Evolutionary conservation across 441 rosid genomes (phyloP), one percentile per base, ranked within the genome.

Genomic region (Gossypium lobatum): DNA sequence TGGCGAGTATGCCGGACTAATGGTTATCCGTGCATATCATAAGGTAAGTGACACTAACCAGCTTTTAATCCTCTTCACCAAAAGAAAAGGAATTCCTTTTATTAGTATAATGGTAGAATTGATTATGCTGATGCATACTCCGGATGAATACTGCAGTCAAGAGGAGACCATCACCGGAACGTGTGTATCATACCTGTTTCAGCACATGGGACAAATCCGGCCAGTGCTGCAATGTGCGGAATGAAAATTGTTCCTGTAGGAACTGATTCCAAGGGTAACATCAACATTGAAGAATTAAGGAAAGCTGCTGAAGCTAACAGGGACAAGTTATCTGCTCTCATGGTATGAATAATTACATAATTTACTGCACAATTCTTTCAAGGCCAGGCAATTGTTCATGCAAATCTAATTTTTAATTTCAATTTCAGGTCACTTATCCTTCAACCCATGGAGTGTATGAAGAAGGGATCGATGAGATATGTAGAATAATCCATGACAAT

Each of bases 131-230:
- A 6, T 1, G 0, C 70, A 48, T 54, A 70, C 34, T 73, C 57
- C n/a, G 20, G 71, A 73, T 72, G 71, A 77, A 79, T 76, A 61
- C 48, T 79, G 67, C 76, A 95, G 99, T 85, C 96, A 63, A 91
- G 99, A 85, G 99, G 97, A 74, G 98, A 95, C 81, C 91, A 93
- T 71, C 98, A 93, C 79, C 88, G 99, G 71, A 80, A 95, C 76
- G 99, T 93, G 64, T 93, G 99, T 83, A 95, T 95, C 73, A 95
- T 95, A 42, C 98, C 99, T 37, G 96, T 90, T 75, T 95, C 99
- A 76, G 99, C 99, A 64, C 99, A 95, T 64, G 98, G 98, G 63
- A 95, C 98, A 75, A 95, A 95, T 82, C 99, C 99, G 80, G 99
- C 99, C 14, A 93, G 91, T 83, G 99, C 99, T 83, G 97, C 99